Conservation (phyloP, 2,329 filamentous ascomycete species). For the Stagonosporopsis rhizophila region DNA sequence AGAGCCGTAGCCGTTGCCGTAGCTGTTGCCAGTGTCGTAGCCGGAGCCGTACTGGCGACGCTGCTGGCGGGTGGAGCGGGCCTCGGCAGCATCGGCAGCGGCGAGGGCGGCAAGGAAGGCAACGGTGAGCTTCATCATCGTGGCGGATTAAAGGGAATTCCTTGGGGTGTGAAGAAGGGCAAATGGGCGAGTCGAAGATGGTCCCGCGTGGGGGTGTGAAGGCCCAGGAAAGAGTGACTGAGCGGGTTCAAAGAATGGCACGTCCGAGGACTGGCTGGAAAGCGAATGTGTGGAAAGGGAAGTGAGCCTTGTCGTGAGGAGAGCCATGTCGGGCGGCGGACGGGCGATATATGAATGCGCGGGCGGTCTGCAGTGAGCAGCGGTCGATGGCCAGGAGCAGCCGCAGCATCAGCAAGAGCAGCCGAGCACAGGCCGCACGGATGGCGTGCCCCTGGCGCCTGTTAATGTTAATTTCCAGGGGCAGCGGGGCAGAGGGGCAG, state of each 20-base stretch:
- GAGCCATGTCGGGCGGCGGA: slow-evolving; percentile 16
- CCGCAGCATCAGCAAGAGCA: too few species aligned
- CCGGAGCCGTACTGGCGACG: slow-evolving; percentile 37
- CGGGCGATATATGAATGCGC: slow-evolving; percentile 44
- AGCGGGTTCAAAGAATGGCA: slow-evolving; percentile 44
- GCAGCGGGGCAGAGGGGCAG: too few species aligned
- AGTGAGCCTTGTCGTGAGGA: slow-evolving; percentile 46
- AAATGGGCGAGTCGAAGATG: slow-evolving; percentile 33
- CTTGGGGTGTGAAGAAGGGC: slow-evolving; percentile 31
- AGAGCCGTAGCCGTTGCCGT: slow-evolving; percentile 22
- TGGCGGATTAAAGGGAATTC: slow-evolving; percentile 25
- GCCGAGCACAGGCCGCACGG: slow-evolving; percentile 14
- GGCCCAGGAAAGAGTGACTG: slow-evolving; percentile 50
- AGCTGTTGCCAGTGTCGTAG: slow-evolving; percentile 19
- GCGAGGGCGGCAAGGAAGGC: slow-evolving; percentile 43
- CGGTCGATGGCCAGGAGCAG: slow-evolving; percentile 36
- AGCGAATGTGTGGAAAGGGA: slow-evolving; percentile 47
- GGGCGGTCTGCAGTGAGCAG: slow-evolving; percentile 31
- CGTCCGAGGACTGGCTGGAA: slow-evolving; percentile 41
- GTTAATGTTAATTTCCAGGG: slow-evolving; percentile 42
- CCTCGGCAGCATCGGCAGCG: slow-evolving; percentile 30
- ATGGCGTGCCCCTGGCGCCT: slow-evolving; percentile 39
- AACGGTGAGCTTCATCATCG: slow-evolving; percentile 45
- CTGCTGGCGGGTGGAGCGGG: slow-evolving; percentile 38
- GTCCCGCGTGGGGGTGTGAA: slow-evolving; percentile 36